Conservation (phyloP, 306 rosid species). For the Casuarina cunninghamiana region DNA sequence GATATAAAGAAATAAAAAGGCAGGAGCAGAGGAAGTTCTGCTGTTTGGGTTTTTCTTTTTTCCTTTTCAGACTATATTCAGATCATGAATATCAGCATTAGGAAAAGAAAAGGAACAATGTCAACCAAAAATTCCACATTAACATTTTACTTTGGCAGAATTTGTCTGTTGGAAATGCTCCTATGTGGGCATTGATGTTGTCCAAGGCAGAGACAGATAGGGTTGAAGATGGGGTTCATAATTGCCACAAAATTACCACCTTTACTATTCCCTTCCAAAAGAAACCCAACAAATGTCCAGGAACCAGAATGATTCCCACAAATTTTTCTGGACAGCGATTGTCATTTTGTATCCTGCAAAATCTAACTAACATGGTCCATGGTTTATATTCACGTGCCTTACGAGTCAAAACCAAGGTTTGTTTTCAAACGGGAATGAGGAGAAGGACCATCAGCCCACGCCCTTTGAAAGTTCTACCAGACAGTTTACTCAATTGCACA, state of each 20-base stretch:
- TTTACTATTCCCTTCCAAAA: conserved; percentile 50
- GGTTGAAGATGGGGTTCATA: conserved; percentile 27
- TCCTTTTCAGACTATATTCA: not conserved
- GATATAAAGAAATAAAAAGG: conserved; percentile 6
- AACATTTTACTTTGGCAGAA: conserved; percentile 24
- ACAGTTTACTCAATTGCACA: conserved; percentile 12
- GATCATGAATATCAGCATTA: not conserved
- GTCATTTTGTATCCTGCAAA: not conserved
- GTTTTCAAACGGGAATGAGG: not conserved
- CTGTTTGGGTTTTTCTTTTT: not conserved
- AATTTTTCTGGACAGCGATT: conserved; percentile 57
- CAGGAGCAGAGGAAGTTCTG: conserved; percentile 7
- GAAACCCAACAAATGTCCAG: conserved; percentile 44
- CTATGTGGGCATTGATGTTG: conserved; percentile 20
- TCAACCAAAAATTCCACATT: not conserved
- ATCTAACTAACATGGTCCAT: not conserved
- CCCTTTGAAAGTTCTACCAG: conserved; percentile 30
- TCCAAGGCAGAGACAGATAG: conserved; percentile 29
- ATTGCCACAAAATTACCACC: conserved; percentile 44
- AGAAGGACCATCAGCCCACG: conserved; percentile 31
- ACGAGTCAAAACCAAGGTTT: conserved; percentile 26
- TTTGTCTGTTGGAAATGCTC: conserved; percentile 28
- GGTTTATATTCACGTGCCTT: conserved; percentile 24
- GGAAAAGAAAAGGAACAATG: conserved; percentile 10
- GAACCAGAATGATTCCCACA: conserved; percentile 47